Conservation (phyloP, 75 land plant species). For the Azolla pinnata region DNA sequence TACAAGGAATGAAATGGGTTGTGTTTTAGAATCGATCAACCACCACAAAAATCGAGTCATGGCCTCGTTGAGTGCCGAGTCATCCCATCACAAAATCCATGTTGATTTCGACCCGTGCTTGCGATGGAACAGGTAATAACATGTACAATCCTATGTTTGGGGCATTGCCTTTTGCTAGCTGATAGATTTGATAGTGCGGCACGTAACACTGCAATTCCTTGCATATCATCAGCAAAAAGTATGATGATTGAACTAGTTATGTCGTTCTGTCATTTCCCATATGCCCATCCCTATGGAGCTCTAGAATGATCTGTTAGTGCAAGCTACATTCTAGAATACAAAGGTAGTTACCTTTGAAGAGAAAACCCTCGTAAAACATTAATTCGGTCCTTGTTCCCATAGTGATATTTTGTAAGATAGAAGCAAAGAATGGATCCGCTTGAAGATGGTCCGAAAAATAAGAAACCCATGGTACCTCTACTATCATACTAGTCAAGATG, state of each 20-base stretch:
- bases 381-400: not conserved
- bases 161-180: not conserved
- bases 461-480: not conserved
- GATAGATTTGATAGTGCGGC: not conserved
- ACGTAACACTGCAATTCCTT: not conserved
- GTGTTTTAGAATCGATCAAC: constrained; percentile 16
- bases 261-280: not conserved
- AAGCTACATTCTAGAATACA: not conserved
- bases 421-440: not conserved
- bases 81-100: constrained; percentile 8
- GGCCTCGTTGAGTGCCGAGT: constrained; percentile 1
- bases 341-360: not conserved
- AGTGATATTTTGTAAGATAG: not conserved
- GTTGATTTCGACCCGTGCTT: not conserved
- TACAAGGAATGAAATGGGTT: constrained; percentile 15
- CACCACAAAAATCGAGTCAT: constrained; percentile 16
- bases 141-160: constrained; percentile 10
- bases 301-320: not conserved
- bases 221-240: not conserved
- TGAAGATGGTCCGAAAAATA: not conserved
- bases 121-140: not conserved
- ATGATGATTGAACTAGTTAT: not conserved
- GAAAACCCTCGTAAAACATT: not conserved
- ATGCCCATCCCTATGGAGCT: not conserved
- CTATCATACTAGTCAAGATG: not conserved